Conservation (phyloP, 2,329 filamentous ascomycete genomes). For the Monosporascus sp. region DNA sequence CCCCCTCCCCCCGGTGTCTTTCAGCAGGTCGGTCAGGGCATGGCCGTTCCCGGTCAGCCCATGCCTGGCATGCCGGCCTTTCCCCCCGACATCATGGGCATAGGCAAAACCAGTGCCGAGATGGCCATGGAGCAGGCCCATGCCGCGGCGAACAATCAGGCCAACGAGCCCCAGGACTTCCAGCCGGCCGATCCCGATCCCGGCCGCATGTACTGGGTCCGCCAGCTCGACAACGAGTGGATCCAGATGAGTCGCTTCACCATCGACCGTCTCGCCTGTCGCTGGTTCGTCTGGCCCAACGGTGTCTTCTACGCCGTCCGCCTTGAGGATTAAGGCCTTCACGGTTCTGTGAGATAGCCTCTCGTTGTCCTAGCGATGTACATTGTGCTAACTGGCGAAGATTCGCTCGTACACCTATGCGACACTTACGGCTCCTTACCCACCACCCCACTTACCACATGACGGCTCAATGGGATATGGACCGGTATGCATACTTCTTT, state of each 20-base stretch:
- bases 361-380: neutral
- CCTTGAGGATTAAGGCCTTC: conserved; percentile 33
- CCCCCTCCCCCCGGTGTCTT: neutral
- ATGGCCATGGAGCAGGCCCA: conserved; percentile 41
- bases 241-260: conserved; percentile 54
- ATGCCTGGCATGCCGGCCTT: neutral
- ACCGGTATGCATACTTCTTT: too few species aligned
- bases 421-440: neutral
- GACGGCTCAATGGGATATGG: too few species aligned
- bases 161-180: conserved; percentile 56
- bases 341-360: neutral
- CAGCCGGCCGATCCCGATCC: conserved; percentile 57
- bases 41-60: conserved; percentile 8
- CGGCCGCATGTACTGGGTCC: conserved; percentile 55
- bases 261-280: conserved; percentile 53
- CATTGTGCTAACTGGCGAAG: neutral
- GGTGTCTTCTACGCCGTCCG: conserved; percentile 59
- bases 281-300: conserved; percentile 54
- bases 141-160: conserved; percentile 43
- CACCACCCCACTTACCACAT: too few species aligned
- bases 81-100: conserved; percentile 43
- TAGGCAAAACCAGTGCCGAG: conserved; percentile 47
- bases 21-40: neutral
- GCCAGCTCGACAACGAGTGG: conserved; percentile 57
- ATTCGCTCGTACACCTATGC: neutral